Conservation (phyloP, 2,329 filamentous ascomycete species). For the Mycocentrospora acerina region DNA sequence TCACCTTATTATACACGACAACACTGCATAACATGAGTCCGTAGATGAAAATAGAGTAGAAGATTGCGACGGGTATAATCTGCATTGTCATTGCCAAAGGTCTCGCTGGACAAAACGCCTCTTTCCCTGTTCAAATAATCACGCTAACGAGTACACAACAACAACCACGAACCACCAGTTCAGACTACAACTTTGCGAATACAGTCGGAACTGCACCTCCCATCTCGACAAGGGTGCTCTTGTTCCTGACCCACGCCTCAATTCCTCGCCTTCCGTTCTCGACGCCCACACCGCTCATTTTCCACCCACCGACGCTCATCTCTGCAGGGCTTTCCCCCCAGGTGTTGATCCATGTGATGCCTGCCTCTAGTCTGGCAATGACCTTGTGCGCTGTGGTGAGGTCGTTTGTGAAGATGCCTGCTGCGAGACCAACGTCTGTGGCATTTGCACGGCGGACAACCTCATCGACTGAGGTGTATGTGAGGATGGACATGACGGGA, state of each 20-base stretch:
- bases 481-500: slow-evolving; percentile 78
- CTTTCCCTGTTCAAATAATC: too few species aligned
- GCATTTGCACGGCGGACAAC: slow-evolving; percentile 72
- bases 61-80: too few species aligned
- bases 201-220: slow-evolving; percentile 69
- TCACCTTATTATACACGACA: too few species aligned
- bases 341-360: slow-evolving; percentile 90
- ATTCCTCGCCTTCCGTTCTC: slow-evolving; percentile 82
- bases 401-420: slow-evolving; percentile 78
- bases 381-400: slow-evolving; percentile 73
- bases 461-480: slow-evolving; percentile 70
- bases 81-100: too few species aligned
- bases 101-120: too few species aligned
- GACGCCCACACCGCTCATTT: slow-evolving; percentile 82
- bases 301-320: slow-evolving; percentile 93
- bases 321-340: slow-evolving; percentile 92
- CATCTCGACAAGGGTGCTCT: slow-evolving; percentile 86
- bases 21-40: too few species aligned
- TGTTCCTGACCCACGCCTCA: slow-evolving; percentile 80
- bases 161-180: neutral
- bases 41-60: too few species aligned
- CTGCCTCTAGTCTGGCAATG: slow-evolving; percentile 71
- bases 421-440: slow-evolving; percentile 76
- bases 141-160: too few species aligned
- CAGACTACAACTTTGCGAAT: slow-evolving; percentile 51